phyloP scores from a whole-genome alignment of 305 asterid genomes.

The Euphrasia arctica region DNA sequence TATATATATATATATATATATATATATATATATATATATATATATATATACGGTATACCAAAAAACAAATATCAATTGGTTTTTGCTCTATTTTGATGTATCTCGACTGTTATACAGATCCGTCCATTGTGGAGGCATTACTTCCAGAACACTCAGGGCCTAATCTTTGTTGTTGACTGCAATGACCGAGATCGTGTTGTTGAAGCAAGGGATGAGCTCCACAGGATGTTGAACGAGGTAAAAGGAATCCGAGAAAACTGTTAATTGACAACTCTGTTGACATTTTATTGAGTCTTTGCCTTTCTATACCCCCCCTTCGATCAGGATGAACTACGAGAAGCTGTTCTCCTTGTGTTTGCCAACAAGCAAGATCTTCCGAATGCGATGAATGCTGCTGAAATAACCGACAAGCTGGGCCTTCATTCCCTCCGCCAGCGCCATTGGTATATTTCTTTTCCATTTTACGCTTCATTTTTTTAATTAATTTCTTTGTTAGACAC shows the following conservation, averaged over 20 bases:
- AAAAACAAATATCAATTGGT: too few relatives aligned
- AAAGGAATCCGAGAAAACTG: background rate
- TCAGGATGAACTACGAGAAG: conserved; percentile 65
- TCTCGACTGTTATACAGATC: conserved; percentile 35
- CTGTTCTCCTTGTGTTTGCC: conserved; percentile 61
- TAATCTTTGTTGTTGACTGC: conserved; percentile 66
- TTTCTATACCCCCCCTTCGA: background rate
- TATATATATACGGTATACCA: too few relatives aligned
- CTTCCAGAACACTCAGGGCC: conserved; percentile 65
- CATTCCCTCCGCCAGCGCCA: conserved; percentile 69
- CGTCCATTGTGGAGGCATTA: conserved; percentile 70
- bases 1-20: too few relatives aligned
- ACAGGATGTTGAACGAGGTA: conserved; percentile 68
- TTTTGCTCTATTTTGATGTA: conserved; percentile 15
- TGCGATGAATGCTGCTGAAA: conserved; percentile 73
- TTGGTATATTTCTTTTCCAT: conserved; percentile 34
- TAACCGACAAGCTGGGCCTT: conserved; percentile 66
- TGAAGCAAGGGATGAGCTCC: conserved; percentile 63
- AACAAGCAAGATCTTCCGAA: conserved; percentile 78
- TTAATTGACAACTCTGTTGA: background rate
- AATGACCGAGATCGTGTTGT: conserved; percentile 62
- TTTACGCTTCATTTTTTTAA: background rate
- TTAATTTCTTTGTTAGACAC: background rate
- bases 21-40: too few relatives aligned
- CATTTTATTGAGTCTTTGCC: background rate